These are phyloP conservation scores for Castanopsis chinensis DNA, from an alignment of 306 rosid genomes.

Conservation along the genomic window DNA sequence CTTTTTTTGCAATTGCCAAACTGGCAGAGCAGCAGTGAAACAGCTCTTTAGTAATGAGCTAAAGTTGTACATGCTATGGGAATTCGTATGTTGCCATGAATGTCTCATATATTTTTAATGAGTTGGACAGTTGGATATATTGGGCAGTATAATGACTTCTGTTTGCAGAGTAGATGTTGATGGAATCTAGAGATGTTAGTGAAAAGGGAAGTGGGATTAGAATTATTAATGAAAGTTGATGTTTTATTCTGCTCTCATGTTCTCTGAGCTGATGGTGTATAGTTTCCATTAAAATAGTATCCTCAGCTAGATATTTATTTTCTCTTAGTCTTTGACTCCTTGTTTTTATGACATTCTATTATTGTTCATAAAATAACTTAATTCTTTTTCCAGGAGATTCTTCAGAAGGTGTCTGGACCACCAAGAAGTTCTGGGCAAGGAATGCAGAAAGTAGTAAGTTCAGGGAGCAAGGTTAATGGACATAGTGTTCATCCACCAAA, in stretches of 20 bases:
- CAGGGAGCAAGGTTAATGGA: constrained; percentile 41
- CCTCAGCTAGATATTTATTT: not conserved
- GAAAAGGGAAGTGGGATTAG: not conserved
- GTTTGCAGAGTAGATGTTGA: not conserved
- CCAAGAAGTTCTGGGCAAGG: constrained; percentile 43
- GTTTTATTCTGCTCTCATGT: not conserved
- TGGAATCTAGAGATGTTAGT: not conserved
- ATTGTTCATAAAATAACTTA: not conserved
- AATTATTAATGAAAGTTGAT: not conserved
- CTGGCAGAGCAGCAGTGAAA: not conserved
- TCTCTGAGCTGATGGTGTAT: not conserved
- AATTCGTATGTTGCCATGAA: not conserved
- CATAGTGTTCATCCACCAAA: constrained; percentile 37
- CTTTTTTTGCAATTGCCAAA: not conserved
- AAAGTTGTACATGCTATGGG: not conserved
- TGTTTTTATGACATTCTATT: not conserved
- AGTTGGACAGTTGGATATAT: not conserved
- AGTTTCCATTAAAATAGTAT: not conserved
- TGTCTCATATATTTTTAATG: not conserved
- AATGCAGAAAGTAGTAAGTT: constrained; percentile 42
- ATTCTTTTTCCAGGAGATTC: constrained; percentile 38
- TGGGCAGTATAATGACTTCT: not conserved
- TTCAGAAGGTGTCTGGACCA: constrained; percentile 64
- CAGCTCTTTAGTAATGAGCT: not conserved
- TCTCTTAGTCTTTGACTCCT: not conserved